Evolutionary conservation across 164 flowering plant species (phyloP), one percentile per base, ranked within the genome.

Genomic region (Echeveria elegans): DNA sequence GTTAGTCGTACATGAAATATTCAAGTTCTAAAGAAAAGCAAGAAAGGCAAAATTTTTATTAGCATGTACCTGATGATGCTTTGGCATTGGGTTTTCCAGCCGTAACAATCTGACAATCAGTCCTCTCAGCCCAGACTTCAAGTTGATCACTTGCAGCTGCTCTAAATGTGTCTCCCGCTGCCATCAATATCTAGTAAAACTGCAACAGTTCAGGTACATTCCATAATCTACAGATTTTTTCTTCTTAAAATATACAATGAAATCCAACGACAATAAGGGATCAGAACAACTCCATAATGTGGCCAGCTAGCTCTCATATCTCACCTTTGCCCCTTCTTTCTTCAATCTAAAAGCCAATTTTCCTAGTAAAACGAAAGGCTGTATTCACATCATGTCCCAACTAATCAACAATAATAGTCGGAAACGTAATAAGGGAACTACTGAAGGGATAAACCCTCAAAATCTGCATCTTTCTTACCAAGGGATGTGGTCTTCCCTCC

Each of bases 401-500:
- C 19, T 26, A 10, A 21, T 21, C 7, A n/a, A 16, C n/a, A n/a
- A n/a, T n/a, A n/a, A n/a, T n/a, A n/a, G n/a, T n/a, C n/a, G n/a
- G n/a, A n/a, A n/a, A n/a, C n/a, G n/a, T n/a, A n/a, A n/a, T n/a
- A n/a, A n/a, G n/a, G n/a, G n/a, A n/a, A n/a, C n/a, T n/a, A n/a
- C n/a, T n/a, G n/a, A n/a, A n/a, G n/a, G n/a, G n/a, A n/a, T n/a
- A n/a, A n/a, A n/a, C n/a, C n/a, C n/a, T n/a, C 37, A 3, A 34
- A 3, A 34, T 34, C 7, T 7, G 7, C 28, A 8, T 14, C 36
- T 37, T 14, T 43, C 80, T 81, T 78, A 89, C 98, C 97, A 66
- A 94, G 90, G 69, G 98, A 94, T 41, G 97, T 94, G 5, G 98
- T 94, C 82, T 94, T 94, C 50, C 98, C 98, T 53, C 98, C 98